phyloP scores from a whole-genome alignment of 2,329 filamentous ascomycete species.

The Penicillium crustosum region DNA sequence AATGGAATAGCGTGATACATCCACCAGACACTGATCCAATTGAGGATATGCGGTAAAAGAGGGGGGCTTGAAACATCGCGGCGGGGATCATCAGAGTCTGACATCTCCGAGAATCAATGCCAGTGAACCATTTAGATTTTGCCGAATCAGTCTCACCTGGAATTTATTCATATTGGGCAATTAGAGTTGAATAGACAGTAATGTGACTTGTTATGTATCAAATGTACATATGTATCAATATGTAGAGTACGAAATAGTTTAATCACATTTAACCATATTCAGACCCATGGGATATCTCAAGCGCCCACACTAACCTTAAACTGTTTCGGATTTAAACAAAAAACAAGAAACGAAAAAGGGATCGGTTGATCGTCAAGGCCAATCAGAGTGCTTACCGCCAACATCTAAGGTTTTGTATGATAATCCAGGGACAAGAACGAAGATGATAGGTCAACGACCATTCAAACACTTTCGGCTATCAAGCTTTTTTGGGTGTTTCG shows the following conservation, averaged over 20 bases:
- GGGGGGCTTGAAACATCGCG: conserved; percentile 15
- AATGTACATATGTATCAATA: background rate
- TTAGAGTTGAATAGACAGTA: background rate
- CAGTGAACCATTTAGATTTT: conserved; percentile 1
- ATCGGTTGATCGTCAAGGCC: background rate
- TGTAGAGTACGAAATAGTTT: background rate
- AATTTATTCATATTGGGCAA: background rate
- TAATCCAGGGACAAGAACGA: conserved; percentile 8
- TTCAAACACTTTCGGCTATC: background rate
- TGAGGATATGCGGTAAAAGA: conserved; percentile 24
- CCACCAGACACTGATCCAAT: conserved; percentile 30
- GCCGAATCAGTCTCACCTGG: background rate
- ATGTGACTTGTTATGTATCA: background rate
- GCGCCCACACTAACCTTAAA: background rate
- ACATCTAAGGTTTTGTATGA: background rate
- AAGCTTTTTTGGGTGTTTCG: background rate
- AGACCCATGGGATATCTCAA: background rate
- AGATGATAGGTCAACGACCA: conserved; percentile 1
- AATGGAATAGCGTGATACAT: conserved; percentile 22
- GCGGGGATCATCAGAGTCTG: background rate
- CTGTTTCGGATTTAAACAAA: conserved; percentile 18
- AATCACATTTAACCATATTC: background rate
- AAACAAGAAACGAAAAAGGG: background rate
- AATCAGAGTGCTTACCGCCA: conserved; percentile 5
- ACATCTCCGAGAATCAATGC: conserved; percentile 5